Base-by-base conservation (phyloP, 1,284 basidiomycete species). In the Ceratobasidium sp. region DNA sequence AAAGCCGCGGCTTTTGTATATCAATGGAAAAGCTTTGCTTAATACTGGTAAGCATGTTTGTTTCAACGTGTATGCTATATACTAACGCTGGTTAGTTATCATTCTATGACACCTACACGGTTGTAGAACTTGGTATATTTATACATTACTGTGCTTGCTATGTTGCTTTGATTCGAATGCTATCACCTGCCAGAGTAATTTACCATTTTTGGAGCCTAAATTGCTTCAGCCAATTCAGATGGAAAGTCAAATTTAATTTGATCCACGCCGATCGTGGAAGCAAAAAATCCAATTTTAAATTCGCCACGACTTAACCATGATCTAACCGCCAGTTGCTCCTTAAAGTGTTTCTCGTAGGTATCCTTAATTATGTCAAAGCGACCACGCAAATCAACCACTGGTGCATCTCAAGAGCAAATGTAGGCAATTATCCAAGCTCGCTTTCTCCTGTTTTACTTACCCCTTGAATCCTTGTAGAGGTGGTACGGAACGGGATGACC, bases 1-100 rank as follows among this genome's bases (percentile, higher is more conserved):
- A 37, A 74, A 74, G 33, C 77, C 63, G 66, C 77, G 68, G 51
- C 77, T 67, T 65, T 74, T 94, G 82, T 92, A 92, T 86, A 87
- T 94, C 81, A 94, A 93, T 81, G 91, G 91, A 45, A 90, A 91
- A 82, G 89, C 92, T 65, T 83, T 94, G 82, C 83, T 92, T 76
- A 94, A 94, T 83, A 93, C 93, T 51, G 69, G 69, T 74, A 39
- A 74, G 69, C 20, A 11, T 11, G 10, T 10, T 39, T 53, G 6
- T 53, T 1, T 17, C 10, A 4, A 53, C n/a, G 20, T n/a, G 31
- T 23, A 33, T 17, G 3, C 23, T 23, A 23, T 8, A 20, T 13
- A n/a, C 56, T 53, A 63, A 63, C 15, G 10, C 37, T 51, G 20
- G 28, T 8, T 35, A 74, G 69, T 74, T 51, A 74, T 74, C 45